Percentiles rank a stretch among this genome's conserved stretches.
Conservation (phyloP, 179 eudicot species). For the Camellia oleifera region DNA sequence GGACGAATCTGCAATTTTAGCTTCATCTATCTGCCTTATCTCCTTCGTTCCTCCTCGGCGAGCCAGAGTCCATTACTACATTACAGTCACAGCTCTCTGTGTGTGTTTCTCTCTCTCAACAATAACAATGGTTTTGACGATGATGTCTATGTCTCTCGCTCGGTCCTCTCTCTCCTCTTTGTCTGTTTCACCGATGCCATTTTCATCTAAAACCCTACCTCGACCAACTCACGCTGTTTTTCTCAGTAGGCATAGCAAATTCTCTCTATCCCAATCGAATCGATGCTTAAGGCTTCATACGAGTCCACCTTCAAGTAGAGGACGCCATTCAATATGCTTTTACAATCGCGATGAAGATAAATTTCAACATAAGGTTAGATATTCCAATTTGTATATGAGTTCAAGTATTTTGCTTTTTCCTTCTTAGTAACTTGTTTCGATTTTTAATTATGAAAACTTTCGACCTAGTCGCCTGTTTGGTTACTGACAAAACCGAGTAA, state of each 20-base stretch:
- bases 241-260: neutral
- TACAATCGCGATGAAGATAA: conserved; percentile 31
- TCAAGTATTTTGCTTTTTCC: neutral
- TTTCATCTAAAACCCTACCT: conserved; percentile 20
- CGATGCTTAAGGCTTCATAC: conserved; percentile 12
- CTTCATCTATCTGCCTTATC: neutral
- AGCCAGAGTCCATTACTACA: neutral
- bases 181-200: neutral
- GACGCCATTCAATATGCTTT: conserved; percentile 26
- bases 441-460: too few species aligned
- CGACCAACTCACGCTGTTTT: conserved; percentile 6
- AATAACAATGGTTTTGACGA: conserved; percentile 18
- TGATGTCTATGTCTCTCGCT: conserved; percentile 14
- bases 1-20: neutral
- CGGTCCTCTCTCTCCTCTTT: conserved; percentile 16
- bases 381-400: neutral
- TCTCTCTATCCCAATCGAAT: conserved; percentile 11
- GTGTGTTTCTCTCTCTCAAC: neutral
- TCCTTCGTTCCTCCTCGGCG: neutral
- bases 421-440: neutral
- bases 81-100: neutral
- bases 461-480: too few species aligned
- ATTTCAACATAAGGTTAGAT: conserved; percentile 2
- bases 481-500: too few species aligned
- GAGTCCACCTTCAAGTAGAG: conserved; percentile 3